Conservation (phyloP, 2,329 filamentous ascomycete species). For the Alternaria metachromatica region DNA sequence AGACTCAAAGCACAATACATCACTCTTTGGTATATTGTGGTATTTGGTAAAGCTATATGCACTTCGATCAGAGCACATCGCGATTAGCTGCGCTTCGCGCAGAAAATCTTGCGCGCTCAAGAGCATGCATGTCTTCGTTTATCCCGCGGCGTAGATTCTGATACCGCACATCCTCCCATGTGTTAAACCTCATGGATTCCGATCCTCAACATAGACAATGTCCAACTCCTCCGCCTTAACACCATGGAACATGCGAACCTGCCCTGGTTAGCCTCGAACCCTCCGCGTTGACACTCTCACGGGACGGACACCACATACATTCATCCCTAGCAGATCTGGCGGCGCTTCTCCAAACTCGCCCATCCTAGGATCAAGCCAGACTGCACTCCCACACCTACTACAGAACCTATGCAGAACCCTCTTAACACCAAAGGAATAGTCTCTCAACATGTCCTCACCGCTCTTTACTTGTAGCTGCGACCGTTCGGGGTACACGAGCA, state of each 20-base stretch:
- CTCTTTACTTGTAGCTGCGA: constrained; percentile 31
- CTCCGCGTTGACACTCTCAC: not conserved
- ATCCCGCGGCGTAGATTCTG: not conserved
- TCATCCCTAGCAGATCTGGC: constrained; percentile 34
- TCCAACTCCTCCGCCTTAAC: constrained; percentile 34
- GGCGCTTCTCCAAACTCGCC: constrained; percentile 23
- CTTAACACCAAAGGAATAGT: constrained; percentile 36
- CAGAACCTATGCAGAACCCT: constrained; percentile 39
- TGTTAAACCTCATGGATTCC: not conserved
- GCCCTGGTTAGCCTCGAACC: constrained; percentile 13
- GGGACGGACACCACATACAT: constrained; percentile 25
- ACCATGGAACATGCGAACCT: constrained; percentile 25
- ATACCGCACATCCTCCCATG: not conserved
- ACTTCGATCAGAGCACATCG: not conserved
- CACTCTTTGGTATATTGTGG: too few relatives aligned
- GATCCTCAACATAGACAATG: constrained; percentile 29
- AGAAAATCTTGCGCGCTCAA: not conserved
- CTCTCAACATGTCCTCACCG: constrained; percentile 30
- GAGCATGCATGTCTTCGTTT: not conserved
- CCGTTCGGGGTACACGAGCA: constrained; percentile 52
- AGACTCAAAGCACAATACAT: too few relatives aligned
- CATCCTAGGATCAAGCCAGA: constrained; percentile 36
- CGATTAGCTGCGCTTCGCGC: not conserved
- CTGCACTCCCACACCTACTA: constrained; percentile 32
- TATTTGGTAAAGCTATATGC: too few relatives aligned